A percentile compares a stretch with the other conserved stretches of the same genome.
phyloP scores from a whole-genome alignment of 768 basidiomycete genomes.

The Kwoniella dendrophila region DNA sequence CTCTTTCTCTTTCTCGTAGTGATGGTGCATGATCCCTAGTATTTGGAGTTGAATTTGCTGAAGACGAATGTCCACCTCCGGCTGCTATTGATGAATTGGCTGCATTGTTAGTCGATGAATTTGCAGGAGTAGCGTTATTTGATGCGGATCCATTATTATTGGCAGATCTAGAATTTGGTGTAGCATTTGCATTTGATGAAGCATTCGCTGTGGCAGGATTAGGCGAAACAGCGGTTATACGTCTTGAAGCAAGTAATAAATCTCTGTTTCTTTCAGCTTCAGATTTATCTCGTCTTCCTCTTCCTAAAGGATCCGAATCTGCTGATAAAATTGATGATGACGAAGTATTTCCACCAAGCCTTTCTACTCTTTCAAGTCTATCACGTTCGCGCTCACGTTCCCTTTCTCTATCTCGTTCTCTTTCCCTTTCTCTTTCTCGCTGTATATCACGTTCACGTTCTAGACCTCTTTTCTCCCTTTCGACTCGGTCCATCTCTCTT shows the following conservation, averaged over 20 bases:
- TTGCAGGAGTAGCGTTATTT: neutral
- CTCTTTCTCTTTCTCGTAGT: slow-evolving; percentile 3
- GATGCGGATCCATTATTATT: slow-evolving; percentile 2
- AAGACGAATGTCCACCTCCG: neutral
- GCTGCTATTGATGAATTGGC: neutral
- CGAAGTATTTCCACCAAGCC: too few species aligned
- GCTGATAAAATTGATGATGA: too few species aligned
- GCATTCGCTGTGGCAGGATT: slow-evolving; percentile 27
- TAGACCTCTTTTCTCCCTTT: slow-evolving; percentile 34
- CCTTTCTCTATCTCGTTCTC: slow-evolving; percentile 28
- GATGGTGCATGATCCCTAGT: neutral
- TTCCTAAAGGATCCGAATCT: neutral
- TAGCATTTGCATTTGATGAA: too few species aligned
- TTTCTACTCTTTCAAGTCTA: neutral
- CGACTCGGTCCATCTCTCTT: slow-evolving; percentile 36
- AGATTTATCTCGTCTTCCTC: slow-evolving; percentile 21
- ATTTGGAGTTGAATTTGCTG: slow-evolving; percentile 2
- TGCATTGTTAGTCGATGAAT: neutral
- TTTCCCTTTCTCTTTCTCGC: slow-evolving; percentile 24
- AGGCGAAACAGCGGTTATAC: slow-evolving; percentile 44
- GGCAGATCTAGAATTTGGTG: neutral
- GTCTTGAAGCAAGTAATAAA: slow-evolving; percentile 38
- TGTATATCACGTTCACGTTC: slow-evolving; percentile 25
- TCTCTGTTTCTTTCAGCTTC: slow-evolving; percentile 49
- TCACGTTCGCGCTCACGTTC: slow-evolving; percentile 19